Conservation (phyloP, 2,329 filamentous ascomycete species). For the Cadophora luteo-olivacea region DNA sequence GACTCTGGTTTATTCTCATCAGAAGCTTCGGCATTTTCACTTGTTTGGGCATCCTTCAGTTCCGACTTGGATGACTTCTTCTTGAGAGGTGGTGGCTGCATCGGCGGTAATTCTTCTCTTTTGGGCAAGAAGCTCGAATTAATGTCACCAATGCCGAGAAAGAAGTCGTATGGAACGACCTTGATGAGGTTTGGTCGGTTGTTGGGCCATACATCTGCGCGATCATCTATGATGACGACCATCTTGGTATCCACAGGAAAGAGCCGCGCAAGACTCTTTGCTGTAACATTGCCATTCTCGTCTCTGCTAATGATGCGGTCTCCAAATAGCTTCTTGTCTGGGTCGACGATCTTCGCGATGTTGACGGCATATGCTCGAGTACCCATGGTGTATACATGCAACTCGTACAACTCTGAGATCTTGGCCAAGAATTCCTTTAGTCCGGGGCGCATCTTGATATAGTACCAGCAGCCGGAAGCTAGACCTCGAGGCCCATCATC, state of each 20-base stretch:
- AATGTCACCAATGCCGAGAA: conserved; percentile 97
- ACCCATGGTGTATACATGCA: conserved; percentile 99
- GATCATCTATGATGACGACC: conserved; percentile 98
- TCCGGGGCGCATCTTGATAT: conserved; percentile 95
- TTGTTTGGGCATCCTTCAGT: conserved; percentile 18
- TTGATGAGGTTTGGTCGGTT: conserved; percentile 95
- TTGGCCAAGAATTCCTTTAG: conserved; percentile 80
- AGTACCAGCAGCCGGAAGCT: conserved; percentile 85
- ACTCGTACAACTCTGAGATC: conserved; percentile 83
- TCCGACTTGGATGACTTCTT: conserved; percentile 33
- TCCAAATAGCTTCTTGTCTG: conserved; percentile 86
- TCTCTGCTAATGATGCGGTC: conserved; percentile 96
- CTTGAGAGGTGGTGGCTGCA: conserved; percentile 30
- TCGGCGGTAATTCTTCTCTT: conserved; percentile 57
- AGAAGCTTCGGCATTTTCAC: neutral
- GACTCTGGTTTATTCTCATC: neutral
- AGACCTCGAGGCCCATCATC: conserved; percentile 80
- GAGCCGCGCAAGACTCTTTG: conserved; percentile 87
- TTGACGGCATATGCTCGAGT: conserved; percentile 94
- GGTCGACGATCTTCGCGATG: conserved; percentile 92
- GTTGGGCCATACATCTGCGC: conserved; percentile 91
- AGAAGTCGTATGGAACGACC: conserved; percentile 95
- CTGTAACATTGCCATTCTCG: conserved; percentile 91
- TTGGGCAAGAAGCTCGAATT: conserved; percentile 97
- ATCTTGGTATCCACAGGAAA: conserved; percentile 98